Percentiles rank a stretch among this genome's conserved stretches.
These are phyloP conservation scores for Salix udensis DNA, from an alignment of 345 rosid species.

Conservation along the genomic window DNA sequence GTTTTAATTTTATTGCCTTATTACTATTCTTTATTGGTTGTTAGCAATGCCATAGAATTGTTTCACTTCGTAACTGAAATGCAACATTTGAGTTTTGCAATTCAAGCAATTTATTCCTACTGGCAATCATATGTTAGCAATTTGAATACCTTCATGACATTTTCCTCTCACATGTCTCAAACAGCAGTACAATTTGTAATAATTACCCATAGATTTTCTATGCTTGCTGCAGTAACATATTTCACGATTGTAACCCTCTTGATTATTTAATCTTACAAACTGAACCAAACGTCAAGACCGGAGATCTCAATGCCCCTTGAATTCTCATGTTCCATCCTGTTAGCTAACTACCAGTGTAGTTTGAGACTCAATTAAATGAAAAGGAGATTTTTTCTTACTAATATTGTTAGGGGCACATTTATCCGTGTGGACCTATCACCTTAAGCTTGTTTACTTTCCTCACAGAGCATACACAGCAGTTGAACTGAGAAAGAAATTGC, in stretches of 20 bases:
- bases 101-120: background rate
- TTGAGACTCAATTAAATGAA: background rate
- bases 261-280: too few relatives aligned
- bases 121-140: background rate
- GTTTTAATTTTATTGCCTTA: slow-evolving; percentile 7
- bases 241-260: too few relatives aligned
- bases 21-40: slow-evolving; percentile 1
- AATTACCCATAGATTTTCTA: too few relatives aligned
- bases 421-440: background rate
- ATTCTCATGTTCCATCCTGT: too few relatives aligned
- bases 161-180: background rate
- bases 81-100: background rate
- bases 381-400: background rate
- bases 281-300: too few relatives aligned
- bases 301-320: too few relatives aligned
- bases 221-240: too few relatives aligned
- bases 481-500: slow-evolving; percentile 72
- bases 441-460: slow-evolving; percentile 1
- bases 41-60: background rate
- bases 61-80: background rate
- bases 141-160: background rate
- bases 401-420: background rate
- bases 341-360: too few relatives aligned
- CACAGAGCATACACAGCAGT: slow-evolving; percentile 63
- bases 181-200: too few relatives aligned